A percentile compares a stretch with the other conserved stretches of the same genome.
Evolutionary conservation across 257 asterid species (phyloP).

Genomic region (Petunia secreta): DNA sequence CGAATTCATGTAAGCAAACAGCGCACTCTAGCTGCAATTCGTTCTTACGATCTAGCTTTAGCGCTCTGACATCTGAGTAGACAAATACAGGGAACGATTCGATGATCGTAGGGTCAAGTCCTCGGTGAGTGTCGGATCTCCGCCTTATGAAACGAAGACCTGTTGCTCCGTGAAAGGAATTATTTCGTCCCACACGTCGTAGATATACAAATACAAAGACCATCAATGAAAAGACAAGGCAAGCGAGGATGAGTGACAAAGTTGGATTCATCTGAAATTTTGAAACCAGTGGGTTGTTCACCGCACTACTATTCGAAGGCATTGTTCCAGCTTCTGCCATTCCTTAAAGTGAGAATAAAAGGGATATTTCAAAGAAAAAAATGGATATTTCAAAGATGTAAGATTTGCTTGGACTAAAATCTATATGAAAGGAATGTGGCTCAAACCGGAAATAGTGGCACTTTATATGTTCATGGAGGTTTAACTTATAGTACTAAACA

Average conservation of each 20-base stretch:
- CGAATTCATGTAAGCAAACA: slow-evolving; percentile 42
- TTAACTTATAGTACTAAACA: too few species aligned
- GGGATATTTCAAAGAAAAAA: too few species aligned
- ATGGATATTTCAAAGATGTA: too few species aligned
- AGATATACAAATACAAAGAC: slow-evolving; percentile 33
- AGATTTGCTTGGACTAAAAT: too few species aligned
- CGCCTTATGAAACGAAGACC: not conserved
- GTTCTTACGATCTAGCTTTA: slow-evolving; percentile 23
- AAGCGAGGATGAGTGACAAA: slow-evolving; percentile 23
- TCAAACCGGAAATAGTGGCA: too few species aligned
- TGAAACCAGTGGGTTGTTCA: not conserved
- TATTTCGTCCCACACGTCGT: slow-evolving; percentile 26
- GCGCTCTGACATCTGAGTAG: slow-evolving; percentile 39
- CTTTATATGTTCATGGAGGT: too few species aligned
- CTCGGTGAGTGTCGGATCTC: slow-evolving; percentile 19
- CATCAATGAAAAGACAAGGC: slow-evolving; percentile 33
- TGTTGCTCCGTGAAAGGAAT: not conserved
- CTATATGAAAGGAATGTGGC: too few species aligned
- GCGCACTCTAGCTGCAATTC: slow-evolving; percentile 40
- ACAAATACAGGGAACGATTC: slow-evolving; percentile 34
- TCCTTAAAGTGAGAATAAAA: not conserved
- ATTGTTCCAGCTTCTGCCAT: not conserved
- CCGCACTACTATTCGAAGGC: not conserved
- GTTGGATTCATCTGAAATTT: slow-evolving; percentile 23
- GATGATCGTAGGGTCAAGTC: slow-evolving; percentile 35